Percentiles rank a stretch among this genome's conserved stretches.
These are phyloP conservation scores for Dunaliella sp. DNA, from an alignment of 139 green algal genomes.

Conservation along the genomic window DNA sequence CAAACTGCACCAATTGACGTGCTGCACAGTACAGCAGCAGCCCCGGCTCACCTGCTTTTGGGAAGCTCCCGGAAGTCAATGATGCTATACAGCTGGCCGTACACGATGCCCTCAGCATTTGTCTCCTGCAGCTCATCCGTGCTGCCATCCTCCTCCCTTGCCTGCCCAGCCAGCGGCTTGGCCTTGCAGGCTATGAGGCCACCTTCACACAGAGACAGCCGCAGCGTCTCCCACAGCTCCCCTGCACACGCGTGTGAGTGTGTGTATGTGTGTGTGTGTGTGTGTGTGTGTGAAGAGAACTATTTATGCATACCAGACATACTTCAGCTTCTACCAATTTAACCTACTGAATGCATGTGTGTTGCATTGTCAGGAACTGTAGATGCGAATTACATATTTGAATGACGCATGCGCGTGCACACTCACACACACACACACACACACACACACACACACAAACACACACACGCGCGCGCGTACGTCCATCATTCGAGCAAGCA, in stretches of 20 bases:
- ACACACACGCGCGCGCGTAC: no score
- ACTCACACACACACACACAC: no score
- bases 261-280: neutral
- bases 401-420: no score
- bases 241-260: constrained; percentile 7
- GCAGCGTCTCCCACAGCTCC: constrained; percentile 24
- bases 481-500: no score
- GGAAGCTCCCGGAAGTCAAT: constrained; percentile 13
- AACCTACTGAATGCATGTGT: no score
- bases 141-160: constrained; percentile 7
- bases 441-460: no score
- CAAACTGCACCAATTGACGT: no score
- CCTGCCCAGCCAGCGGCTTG: neutral
- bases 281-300: neutral
- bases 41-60: constrained; percentile 6
- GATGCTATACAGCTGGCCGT: constrained; percentile 29
- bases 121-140: neutral
- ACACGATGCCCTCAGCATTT: neutral
- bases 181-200: constrained; percentile 23
- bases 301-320: no score
- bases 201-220: constrained; percentile 14
- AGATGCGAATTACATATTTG: no score
- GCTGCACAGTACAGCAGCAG: no score
- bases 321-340: no score
- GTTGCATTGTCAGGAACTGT: no score